phyloP scores from a whole-genome alignment of 768 basidiomycete genomes.

The Mycena vulgaris region DNA sequence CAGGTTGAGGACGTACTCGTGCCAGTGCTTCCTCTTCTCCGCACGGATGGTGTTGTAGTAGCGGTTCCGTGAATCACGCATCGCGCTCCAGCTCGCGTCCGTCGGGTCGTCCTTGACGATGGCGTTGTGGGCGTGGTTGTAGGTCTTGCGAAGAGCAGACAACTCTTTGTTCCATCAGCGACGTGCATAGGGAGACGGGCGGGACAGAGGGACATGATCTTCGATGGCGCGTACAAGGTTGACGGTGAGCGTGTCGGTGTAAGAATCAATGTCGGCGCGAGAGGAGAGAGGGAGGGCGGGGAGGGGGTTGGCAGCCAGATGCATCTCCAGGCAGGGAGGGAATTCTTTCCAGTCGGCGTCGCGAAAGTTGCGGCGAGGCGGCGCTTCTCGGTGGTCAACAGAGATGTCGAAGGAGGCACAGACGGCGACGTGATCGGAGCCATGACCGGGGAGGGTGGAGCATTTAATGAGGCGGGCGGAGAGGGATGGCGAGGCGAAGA shows the following conservation, averaged over 20 bases:
- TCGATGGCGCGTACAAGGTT: not conserved
- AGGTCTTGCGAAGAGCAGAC: not conserved
- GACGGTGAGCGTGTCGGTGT: not conserved
- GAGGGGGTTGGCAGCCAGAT: not conserved
- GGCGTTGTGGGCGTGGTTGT: not conserved
- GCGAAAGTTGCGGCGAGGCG: constrained; percentile 3
- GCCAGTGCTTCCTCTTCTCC: no score
- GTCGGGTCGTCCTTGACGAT: not conserved
- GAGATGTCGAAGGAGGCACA: not conserved
- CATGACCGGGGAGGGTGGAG: constrained; percentile 1
- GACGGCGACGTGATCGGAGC: constrained; percentile 24
- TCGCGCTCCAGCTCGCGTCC: constrained; percentile 1
- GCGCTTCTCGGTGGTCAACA: not conserved
- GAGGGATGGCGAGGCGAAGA: constrained; percentile 5
- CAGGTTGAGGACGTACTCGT: no score
- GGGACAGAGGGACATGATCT: not conserved
- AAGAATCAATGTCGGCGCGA: not conserved
- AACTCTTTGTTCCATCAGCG: constrained; percentile 7
- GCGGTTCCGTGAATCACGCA: no score
- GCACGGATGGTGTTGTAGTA: no score
- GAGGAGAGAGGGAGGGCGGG: constrained; percentile 2
- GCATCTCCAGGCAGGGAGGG: not conserved
- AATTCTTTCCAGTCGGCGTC: constrained; percentile 20
- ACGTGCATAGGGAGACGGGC: not conserved
- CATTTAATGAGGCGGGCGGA: constrained; percentile 27